Percentiles rank a stretch among this genome's conserved stretches.
Evolutionary conservation across 2,329 filamentous ascomycete genomes (phyloP).

Genomic region (Arthrobotrys pseudoclavata): DNA sequence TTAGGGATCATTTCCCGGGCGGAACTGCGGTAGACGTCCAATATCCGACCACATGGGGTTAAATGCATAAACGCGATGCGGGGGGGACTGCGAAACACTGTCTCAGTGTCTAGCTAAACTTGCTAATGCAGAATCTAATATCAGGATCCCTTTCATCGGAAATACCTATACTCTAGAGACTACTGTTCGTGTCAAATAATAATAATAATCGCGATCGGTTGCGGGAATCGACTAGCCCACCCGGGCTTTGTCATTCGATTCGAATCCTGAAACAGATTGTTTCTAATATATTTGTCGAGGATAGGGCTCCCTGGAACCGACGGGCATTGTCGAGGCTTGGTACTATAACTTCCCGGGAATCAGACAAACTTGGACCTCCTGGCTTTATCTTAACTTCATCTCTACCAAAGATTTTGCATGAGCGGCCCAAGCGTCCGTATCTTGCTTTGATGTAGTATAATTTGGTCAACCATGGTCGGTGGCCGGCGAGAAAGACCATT

Average conservation of each 20-base stretch:
- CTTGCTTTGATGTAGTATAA: slow-evolving; percentile 1
- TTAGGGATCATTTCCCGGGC: slow-evolving; percentile 21
- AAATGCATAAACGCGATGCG: slow-evolving; percentile 35
- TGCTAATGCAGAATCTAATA: slow-evolving; percentile 21
- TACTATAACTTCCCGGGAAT: slow-evolving; percentile 50
- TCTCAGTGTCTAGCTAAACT: slow-evolving; percentile 41
- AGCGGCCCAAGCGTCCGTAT: slow-evolving; percentile 36
- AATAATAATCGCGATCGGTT: slow-evolving; percentile 35
- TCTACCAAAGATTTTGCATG: slow-evolving; percentile 11
- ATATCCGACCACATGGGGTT: slow-evolving; percentile 12
- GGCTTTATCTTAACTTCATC: slow-evolving; percentile 48
- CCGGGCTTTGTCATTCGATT: slow-evolving; percentile 13
- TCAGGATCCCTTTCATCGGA: slow-evolving; percentile 20
- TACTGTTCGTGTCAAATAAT: slow-evolving; percentile 2
- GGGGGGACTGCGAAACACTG: slow-evolving; percentile 27
- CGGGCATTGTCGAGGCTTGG: slow-evolving; percentile 48
- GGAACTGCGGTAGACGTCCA: slow-evolving; percentile 15
- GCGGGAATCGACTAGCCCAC: slow-evolving; percentile 35
- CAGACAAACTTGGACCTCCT: slow-evolving; percentile 12
- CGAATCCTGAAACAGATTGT: slow-evolving; percentile 54
- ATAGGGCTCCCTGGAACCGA: slow-evolving; percentile 36
- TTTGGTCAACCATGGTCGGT: too few species aligned
- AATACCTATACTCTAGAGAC: slow-evolving; percentile 10
- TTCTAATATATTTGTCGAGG: slow-evolving; percentile 57
- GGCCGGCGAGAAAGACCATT: too few species aligned